These are phyloP conservation scores for Paxillus ammoniavirescens DNA, from an alignment of 768 basidiomycete genomes.

Conservation along the genomic window DNA sequence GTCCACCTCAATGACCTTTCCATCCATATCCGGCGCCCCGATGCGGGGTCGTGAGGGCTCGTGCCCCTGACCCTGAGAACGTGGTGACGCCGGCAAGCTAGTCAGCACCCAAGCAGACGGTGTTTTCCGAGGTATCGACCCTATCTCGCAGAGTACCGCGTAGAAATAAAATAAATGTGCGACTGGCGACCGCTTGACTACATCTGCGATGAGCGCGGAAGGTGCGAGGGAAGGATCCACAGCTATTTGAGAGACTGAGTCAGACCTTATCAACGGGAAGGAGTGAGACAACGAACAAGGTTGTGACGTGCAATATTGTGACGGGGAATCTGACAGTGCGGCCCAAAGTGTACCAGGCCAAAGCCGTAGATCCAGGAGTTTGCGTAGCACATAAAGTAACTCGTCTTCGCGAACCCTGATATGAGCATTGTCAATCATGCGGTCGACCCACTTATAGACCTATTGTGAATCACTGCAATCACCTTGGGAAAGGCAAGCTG, in stretches of 20 bases:
- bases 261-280: not conserved
- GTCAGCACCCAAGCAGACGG: slow-evolving; percentile 64
- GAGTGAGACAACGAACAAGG: slow-evolving; percentile 47
- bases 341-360: slow-evolving; percentile 80
- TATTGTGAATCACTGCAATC: slow-evolving; percentile 4
- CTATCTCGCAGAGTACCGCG: slow-evolving; percentile 73
- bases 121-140: slow-evolving; percentile 63
- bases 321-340: slow-evolving; percentile 64
- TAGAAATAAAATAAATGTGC: slow-evolving; percentile 93
- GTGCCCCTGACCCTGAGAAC: slow-evolving; percentile 12
- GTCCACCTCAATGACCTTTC: slow-evolving; percentile 51
- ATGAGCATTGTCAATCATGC: not conserved
- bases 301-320: slow-evolving; percentile 49
- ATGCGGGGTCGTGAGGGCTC: slow-evolving; percentile 14
- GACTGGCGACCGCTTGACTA: slow-evolving; percentile 68
- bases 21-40: slow-evolving; percentile 18
- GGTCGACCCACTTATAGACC: not conserved
- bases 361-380: slow-evolving; percentile 68
- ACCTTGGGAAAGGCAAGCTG: slow-evolving; percentile 86
- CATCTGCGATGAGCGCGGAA: slow-evolving; percentile 60
- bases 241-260: slow-evolving; percentile 16
- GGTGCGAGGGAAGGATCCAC: slow-evolving; percentile 48
- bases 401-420: slow-evolving; percentile 85
- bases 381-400: slow-evolving; percentile 76
- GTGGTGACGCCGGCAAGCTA: not conserved